phyloP scores from a whole-genome alignment of 1,284 basidiomycete species.

The Mycena citricolor region DNA sequence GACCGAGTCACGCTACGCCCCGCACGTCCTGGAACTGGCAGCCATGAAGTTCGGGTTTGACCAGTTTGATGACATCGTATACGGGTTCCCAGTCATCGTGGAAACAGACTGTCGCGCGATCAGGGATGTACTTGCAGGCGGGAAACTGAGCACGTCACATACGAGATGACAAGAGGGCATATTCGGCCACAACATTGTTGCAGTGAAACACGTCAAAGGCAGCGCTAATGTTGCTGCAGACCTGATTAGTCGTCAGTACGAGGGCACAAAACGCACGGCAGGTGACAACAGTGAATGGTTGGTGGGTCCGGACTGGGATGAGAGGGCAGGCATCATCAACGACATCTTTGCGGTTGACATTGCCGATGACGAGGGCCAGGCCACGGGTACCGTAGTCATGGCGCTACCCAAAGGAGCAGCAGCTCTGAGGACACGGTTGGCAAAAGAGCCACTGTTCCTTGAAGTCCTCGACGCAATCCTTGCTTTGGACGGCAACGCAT shows the following conservation, averaged over 20 bases:
- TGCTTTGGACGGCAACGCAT: no score
- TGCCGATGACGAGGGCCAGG: background rate
- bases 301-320: constrained; percentile 12
- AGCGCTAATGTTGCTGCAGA: constrained; percentile 6
- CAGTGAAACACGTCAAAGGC: constrained; percentile 23
- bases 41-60: constrained; percentile 32
- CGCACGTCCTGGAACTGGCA: constrained; percentile 33
- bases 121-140: constrained; percentile 20
- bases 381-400: background rate
- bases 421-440: constrained; percentile 23
- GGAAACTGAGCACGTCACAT: constrained; percentile 25
- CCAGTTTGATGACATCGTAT: constrained; percentile 30
- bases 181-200: constrained; percentile 26
- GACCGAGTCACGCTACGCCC: constrained; percentile 31
- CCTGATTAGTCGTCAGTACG: constrained; percentile 3
- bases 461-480: constrained; percentile 32
- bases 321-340: background rate
- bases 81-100: constrained; percentile 28
- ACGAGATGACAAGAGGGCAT: constrained; percentile 30
- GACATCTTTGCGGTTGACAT: constrained; percentile 2
- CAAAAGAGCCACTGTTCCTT: constrained; percentile 27
- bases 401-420: constrained; percentile 3
- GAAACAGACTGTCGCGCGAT: constrained; percentile 35
- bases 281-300: constrained; percentile 10
- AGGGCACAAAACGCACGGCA: background rate